Evolutionary conservation across 1,284 basidiomycete species (phyloP).

Genomic region (Coniophora puteana): DNA sequence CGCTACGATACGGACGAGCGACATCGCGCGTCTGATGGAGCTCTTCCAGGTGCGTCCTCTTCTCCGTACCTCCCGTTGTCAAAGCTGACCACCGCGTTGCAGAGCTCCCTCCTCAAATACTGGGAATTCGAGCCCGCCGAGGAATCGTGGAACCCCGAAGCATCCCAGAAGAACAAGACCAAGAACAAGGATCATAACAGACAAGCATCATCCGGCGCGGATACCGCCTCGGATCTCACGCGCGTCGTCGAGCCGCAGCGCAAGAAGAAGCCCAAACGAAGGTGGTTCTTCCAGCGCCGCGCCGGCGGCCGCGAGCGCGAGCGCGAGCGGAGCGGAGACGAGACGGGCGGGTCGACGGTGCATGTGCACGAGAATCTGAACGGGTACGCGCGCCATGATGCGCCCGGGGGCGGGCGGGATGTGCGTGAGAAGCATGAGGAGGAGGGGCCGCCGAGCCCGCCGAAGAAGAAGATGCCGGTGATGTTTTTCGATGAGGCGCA

Average conservation of each 20-base stretch:
- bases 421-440: slow-evolving; percentile 30
- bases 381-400: neutral
- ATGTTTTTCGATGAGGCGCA: slow-evolving; percentile 84
- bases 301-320: slow-evolving; percentile 20
- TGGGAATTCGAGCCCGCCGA: slow-evolving; percentile 58
- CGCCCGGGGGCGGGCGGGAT: slow-evolving; percentile 5
- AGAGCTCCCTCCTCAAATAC: slow-evolving; percentile 70
- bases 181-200: too few species aligned
- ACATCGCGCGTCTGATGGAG: slow-evolving; percentile 81
- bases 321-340: slow-evolving; percentile 19
- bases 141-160: slow-evolving; percentile 31
- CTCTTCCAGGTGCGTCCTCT: slow-evolving; percentile 80
- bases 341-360: too few species aligned
- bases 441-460: too few species aligned
- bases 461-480: slow-evolving; percentile 69
- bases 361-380: too few species aligned
- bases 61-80: too few species aligned
- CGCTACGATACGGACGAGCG: slow-evolving; percentile 63
- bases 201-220: too few species aligned
- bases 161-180: slow-evolving; percentile 5
- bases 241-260: too few species aligned
- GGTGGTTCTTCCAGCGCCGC: slow-evolving; percentile 30
- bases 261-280: too few species aligned
- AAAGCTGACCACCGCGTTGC: slow-evolving; percentile 1
- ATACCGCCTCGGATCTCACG: too few species aligned